Conservation (phyloP, 148 eudicot genomes). For the Persicaria maculosa region DNA sequence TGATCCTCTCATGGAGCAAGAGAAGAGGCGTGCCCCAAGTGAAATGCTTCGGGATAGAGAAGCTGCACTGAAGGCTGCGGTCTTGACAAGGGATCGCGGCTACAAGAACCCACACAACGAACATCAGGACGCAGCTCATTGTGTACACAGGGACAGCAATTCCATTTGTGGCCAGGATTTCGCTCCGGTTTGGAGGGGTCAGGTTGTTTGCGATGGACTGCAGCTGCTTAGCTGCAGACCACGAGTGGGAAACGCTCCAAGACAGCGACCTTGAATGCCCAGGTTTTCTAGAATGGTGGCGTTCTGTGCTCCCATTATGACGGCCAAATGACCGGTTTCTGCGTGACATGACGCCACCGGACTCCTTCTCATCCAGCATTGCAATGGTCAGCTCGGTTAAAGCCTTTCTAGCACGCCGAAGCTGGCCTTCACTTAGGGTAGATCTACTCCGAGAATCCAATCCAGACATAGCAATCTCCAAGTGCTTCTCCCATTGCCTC, state of each 20-base stretch:
- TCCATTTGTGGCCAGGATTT: conserved; percentile 41
- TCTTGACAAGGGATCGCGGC: conserved; percentile 76
- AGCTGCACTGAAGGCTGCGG: conserved; percentile 41
- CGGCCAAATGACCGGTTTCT: conserved; percentile 61
- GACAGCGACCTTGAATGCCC: conserved; percentile 57
- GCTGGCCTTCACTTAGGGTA: conserved; percentile 21
- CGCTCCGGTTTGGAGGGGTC: conserved; percentile 39
- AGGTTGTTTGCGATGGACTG: conserved; percentile 43
- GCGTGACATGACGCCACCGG: conserved; percentile 38
- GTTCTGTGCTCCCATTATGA: conserved; percentile 27
- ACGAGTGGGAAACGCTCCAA: conserved; percentile 64
- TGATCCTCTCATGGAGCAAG: conserved; percentile 35
- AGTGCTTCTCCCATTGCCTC: conserved; percentile 50
- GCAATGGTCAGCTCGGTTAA: conserved; percentile 48
- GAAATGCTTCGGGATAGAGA: conserved; percentile 44
- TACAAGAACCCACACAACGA: conserved; percentile 58
- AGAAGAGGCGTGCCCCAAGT: conserved; percentile 44
- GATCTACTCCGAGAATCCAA: conserved; percentile 27
- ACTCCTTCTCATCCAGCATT: conserved; percentile 51
- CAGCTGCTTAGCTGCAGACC: conserved; percentile 73
- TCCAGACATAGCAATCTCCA: conserved; percentile 46
- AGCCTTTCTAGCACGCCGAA: conserved; percentile 53
- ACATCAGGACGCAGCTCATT: conserved; percentile 49
- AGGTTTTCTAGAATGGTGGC: conserved; percentile 12
- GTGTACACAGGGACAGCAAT: conserved; percentile 37